These are phyloP conservation scores for Sorghum bicolor DNA, from an alignment of 176 grass and related monocot species.

Conservation along the genomic window DNA sequence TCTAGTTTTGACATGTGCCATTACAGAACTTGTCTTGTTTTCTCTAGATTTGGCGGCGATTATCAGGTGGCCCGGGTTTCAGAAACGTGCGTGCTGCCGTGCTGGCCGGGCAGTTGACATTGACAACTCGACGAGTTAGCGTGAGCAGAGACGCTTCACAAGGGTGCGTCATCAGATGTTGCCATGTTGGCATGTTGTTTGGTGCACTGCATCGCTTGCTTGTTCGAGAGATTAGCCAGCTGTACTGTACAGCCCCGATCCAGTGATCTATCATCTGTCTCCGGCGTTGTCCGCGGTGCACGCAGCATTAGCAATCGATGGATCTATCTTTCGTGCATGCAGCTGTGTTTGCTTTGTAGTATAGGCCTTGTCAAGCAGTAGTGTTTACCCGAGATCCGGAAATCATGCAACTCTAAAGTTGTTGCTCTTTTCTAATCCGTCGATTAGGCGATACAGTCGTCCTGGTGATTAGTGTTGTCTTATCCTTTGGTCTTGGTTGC, in stretches of 20 bases:
- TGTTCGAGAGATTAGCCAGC: background rate
- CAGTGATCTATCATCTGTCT: background rate
- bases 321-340: background rate
- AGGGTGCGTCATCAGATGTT: background rate
- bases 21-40: too few species aligned
- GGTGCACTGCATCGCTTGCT: background rate
- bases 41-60: background rate
- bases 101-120: background rate
- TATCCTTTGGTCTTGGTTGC: background rate
- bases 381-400: background rate
- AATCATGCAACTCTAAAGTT: background rate
- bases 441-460: background rate
- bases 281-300: background rate
- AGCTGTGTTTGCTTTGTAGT: background rate
- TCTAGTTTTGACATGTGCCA: too few species aligned
- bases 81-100: background rate
- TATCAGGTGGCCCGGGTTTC: conserved; percentile 10
- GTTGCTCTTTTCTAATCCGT: background rate
- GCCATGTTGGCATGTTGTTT: background rate
- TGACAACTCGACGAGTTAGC: background rate
- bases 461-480: background rate
- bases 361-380: background rate
- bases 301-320: background rate
- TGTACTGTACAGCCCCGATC: background rate
- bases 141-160: background rate